Conservation (phyloP, 345 rosid genomes). For the Aquilaria malaccensis region DNA sequence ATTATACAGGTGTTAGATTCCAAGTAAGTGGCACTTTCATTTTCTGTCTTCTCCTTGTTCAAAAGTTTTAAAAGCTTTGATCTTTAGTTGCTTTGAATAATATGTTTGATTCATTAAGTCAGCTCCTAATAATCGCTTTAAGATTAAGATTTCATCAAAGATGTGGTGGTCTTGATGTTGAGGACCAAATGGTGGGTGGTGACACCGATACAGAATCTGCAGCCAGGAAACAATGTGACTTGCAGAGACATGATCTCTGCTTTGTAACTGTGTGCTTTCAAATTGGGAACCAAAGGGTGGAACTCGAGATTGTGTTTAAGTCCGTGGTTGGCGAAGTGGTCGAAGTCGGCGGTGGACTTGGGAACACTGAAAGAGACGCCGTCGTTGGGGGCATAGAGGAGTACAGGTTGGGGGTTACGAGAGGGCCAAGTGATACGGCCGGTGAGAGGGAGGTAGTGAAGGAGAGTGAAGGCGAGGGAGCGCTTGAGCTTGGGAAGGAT, state of each 20-base stretch:
- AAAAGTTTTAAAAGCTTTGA: no score
- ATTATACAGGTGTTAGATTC: no score
- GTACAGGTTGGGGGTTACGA: constrained; percentile 17
- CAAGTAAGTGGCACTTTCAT: no score
- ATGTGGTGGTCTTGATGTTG: constrained; percentile 20
- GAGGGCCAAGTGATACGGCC: constrained; percentile 23
- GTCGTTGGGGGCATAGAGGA: constrained; percentile 14
- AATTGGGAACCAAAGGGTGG: constrained; percentile 22
- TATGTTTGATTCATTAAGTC: no score
- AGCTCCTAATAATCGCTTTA: not conserved
- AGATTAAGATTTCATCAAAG: constrained; percentile 33
- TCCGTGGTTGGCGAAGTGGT: constrained; percentile 11
- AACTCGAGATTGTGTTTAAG: constrained; percentile 13
- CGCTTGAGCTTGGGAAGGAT: constrained; percentile 29
- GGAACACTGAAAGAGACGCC: constrained; percentile 23
- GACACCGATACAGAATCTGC: constrained; percentile 22
- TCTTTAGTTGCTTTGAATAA: no score
- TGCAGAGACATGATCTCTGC: constrained; percentile 16
- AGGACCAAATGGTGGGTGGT: constrained; percentile 25
- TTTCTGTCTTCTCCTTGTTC: no score
- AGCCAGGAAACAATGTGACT: constrained; percentile 23
- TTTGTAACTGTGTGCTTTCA: constrained; percentile 12
- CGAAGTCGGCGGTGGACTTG: constrained; percentile 2
- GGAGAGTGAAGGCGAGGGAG: constrained; percentile 34
- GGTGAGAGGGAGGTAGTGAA: constrained; percentile 25